Conservation (phyloP, 352 stramenopile genomes). For the Phytopythium ostracodes region DNA sequence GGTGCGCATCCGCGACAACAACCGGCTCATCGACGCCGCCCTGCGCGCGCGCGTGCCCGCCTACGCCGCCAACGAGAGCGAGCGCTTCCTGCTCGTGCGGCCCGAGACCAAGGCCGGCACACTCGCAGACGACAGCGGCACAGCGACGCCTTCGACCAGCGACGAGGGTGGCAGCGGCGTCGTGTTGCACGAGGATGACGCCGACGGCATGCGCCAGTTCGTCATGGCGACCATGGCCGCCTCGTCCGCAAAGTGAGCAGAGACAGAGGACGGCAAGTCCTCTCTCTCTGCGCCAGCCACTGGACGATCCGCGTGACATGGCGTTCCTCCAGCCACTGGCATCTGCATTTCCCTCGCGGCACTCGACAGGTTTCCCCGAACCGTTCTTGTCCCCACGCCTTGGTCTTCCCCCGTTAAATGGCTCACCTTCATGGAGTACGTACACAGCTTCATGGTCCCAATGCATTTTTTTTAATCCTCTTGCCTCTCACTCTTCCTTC, state of each 20-base stretch:
- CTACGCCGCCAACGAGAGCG: conserved; percentile 62
- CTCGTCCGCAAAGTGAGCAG: not conserved
- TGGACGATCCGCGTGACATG: not conserved
- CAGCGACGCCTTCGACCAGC: no score
- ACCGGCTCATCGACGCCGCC: conserved; percentile 71
- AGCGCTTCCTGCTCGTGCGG: conserved; percentile 67
- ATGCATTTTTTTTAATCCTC: not conserved
- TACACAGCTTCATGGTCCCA: not conserved
- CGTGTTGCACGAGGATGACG: conserved; percentile 32
- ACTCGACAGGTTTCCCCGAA: no score
- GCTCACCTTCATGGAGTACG: no score
- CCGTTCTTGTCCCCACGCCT: not conserved
- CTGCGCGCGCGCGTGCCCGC: conserved; percentile 59
- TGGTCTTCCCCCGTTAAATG: no score
- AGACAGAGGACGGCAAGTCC: not conserved
- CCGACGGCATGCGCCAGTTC: conserved; percentile 28
- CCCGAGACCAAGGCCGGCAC: no score
- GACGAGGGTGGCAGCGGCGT: conserved; percentile 11
- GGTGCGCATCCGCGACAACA: conserved; percentile 80
- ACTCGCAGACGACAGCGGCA: no score
- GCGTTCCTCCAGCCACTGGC: not conserved
- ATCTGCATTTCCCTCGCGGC: not conserved
- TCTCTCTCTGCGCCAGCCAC: not conserved
- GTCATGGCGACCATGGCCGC: conserved; percentile 8
- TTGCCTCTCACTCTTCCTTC: no score